Percentiles rank a stretch among this genome's conserved stretches.
Conservation (phyloP, 108 stramenopile species). For the Cyclotella cryptica region DNA sequence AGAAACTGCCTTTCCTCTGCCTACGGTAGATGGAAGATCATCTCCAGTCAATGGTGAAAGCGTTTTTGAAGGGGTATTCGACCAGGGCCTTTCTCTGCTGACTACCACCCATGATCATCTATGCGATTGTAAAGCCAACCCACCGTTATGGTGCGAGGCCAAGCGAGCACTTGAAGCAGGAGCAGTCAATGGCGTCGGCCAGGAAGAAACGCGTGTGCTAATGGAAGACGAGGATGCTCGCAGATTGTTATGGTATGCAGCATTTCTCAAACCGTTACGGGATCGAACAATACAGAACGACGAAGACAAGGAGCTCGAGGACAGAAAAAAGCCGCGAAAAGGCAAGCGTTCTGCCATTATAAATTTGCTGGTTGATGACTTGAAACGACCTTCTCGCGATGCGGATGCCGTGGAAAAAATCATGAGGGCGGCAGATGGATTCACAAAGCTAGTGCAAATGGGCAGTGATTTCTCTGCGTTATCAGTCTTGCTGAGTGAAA, state of each 20-base stretch:
- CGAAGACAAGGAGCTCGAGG: constrained; percentile 23
- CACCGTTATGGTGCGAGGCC: constrained; percentile 76
- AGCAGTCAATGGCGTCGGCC: constrained; percentile 53
- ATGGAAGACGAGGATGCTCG: constrained; percentile 77
- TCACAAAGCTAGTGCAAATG: constrained; percentile 64
- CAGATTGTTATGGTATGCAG: constrained; percentile 86
- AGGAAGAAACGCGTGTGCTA: constrained; percentile 54
- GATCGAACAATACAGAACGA: constrained; percentile 45
- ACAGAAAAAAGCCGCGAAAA: constrained; percentile 53
- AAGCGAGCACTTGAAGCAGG: constrained; percentile 41
- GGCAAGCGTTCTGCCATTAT: constrained; percentile 59
- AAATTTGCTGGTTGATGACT: constrained; percentile 72
- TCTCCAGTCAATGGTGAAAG: not conserved
- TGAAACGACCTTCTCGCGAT: constrained; percentile 81
- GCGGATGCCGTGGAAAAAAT: constrained; percentile 80
- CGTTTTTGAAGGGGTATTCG: constrained; percentile 39
- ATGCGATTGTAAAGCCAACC: constrained; percentile 65
- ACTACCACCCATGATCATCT: constrained; percentile 72
- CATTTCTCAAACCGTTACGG: constrained; percentile 77
- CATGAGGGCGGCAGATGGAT: constrained; percentile 75
- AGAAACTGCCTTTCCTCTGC: constrained; percentile 73
- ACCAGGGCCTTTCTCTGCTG: constrained; percentile 63
- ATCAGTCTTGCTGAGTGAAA: constrained; percentile 73
- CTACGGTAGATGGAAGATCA: constrained; percentile 6
- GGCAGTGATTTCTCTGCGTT: constrained; percentile 75